A percentile compares a stretch with the other conserved stretches of the same genome.
Conservation (phyloP, 192 early-diverging fungal genomes). For the Geosiphon pyriformis region DNA sequence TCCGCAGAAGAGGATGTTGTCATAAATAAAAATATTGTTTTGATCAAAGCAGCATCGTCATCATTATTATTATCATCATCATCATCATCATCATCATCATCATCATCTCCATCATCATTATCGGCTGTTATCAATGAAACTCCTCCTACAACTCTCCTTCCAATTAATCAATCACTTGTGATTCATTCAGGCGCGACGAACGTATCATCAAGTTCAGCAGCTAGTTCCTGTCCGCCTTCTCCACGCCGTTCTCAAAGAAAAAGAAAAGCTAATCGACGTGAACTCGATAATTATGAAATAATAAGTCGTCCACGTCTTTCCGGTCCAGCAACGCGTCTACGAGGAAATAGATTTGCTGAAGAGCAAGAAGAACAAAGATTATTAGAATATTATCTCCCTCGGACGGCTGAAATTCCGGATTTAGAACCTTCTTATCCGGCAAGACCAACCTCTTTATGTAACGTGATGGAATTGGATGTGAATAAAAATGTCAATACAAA, state of each 20-base stretch:
- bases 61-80: neutral
- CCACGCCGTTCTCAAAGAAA: conserved; percentile 17
- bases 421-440: neutral
- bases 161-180: neutral
- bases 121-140: neutral
- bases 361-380: conserved; percentile 17
- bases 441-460: neutral
- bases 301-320: conserved; percentile 19
- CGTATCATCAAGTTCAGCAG: conserved; percentile 2
- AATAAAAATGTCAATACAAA: neutral
- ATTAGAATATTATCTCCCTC: conserved; percentile 18
- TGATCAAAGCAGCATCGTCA: neutral
- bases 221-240: neutral
- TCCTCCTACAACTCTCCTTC: neutral
- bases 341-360: conserved; percentile 5
- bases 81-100: neutral
- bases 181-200: neutral
- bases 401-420: conserved; percentile 11
- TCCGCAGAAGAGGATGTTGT: conserved; percentile 20
- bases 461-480: conserved; percentile 2
- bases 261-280: conserved; percentile 13
- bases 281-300: conserved; percentile 18
- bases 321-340: conserved; percentile 19
- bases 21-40: neutral
- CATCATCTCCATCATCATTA: neutral